Evolutionary conservation across 78 protist species (phyloP).

Genomic region (Reticulomyxa filosa): DNA sequence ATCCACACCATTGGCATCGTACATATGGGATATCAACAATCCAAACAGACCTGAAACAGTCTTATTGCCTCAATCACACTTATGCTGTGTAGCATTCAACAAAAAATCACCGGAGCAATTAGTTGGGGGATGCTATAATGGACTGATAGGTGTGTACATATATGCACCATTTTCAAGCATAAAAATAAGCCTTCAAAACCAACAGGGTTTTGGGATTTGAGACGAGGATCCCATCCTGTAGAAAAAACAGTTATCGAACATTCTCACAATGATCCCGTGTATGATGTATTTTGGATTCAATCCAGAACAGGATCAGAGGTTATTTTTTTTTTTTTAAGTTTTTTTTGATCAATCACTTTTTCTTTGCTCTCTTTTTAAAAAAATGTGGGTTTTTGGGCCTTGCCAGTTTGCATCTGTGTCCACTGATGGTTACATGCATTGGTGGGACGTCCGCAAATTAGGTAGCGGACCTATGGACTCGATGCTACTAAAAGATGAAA

Average conservation of each 20-base stretch:
- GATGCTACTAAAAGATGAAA: no score
- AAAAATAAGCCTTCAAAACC: no score
- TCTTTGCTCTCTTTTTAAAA: no score
- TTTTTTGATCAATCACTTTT: no score
- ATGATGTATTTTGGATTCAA: not conserved
- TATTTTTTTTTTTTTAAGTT: no score
- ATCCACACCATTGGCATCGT: not conserved
- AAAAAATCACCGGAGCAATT: not conserved
- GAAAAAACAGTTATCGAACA: not conserved
- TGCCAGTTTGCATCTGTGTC: no score
- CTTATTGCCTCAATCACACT: not conserved
- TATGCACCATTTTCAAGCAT: no score
- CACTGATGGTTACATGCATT: no score
- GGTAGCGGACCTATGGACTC: no score
- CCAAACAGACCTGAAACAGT: not conserved
- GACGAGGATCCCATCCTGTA: not conserved
- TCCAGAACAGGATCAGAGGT: not conserved
- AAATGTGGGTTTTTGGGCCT: no score
- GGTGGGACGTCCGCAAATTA: no score
- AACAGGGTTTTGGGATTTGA: slow-evolving; percentile 3
- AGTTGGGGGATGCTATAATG: slow-evolving; percentile 1
- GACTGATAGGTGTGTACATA: no score
- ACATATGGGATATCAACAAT: slow-evolving; percentile 4
- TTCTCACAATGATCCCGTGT: not conserved
- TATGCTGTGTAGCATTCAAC: not conserved